A percentile compares a stretch with the other conserved stretches of the same genome.
These are phyloP conservation scores for Clonostachys byssicola DNA, from an alignment of 2,329 filamentous ascomycete species.

Conservation along the genomic window DNA sequence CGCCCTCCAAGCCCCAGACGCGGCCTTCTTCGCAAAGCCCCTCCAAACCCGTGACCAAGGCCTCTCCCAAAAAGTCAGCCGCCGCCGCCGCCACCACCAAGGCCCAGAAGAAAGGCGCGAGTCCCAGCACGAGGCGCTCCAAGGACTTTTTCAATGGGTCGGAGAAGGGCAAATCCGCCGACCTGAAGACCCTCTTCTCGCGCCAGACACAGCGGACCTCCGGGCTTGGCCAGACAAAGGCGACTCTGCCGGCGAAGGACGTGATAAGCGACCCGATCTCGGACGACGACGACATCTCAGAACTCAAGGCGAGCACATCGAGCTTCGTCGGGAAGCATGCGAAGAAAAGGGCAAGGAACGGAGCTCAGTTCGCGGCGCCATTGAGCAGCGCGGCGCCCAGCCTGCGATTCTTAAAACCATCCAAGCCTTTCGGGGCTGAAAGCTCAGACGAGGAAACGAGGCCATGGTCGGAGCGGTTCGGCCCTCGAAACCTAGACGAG, in stretches of 20 bases:
- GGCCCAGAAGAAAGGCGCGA: conserved; percentile 16
- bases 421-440: conserved; percentile 18
- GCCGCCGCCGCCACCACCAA: background rate
- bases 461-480: conserved; percentile 87
- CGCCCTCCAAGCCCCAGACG: conserved; percentile 20
- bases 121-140: conserved; percentile 30
- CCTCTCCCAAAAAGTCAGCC: background rate
- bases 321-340: conserved; percentile 55
- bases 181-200: conserved; percentile 57
- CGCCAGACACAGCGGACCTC: conserved; percentile 44
- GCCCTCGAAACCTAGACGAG: conserved; percentile 71
- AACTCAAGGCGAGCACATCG: conserved; percentile 41
- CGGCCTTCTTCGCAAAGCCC: conserved; percentile 36
- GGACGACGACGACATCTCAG: conserved; percentile 51
- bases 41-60: conserved; percentile 19
- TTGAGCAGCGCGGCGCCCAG: conserved; percentile 25
- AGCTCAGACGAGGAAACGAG: conserved; percentile 50
- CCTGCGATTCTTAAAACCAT: conserved; percentile 47
- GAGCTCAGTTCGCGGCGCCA: conserved; percentile 14
- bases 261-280: conserved; percentile 54
- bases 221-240: conserved; percentile 19
- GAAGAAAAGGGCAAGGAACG: conserved; percentile 44
- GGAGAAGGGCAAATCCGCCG: conserved; percentile 49
- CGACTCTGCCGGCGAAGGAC: conserved; percentile 33
- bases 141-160: conserved; percentile 31